These are phyloP conservation scores for Trypanosoma scelopori DNA, from an alignment of 208 protist species.

Conservation along the genomic window DNA sequence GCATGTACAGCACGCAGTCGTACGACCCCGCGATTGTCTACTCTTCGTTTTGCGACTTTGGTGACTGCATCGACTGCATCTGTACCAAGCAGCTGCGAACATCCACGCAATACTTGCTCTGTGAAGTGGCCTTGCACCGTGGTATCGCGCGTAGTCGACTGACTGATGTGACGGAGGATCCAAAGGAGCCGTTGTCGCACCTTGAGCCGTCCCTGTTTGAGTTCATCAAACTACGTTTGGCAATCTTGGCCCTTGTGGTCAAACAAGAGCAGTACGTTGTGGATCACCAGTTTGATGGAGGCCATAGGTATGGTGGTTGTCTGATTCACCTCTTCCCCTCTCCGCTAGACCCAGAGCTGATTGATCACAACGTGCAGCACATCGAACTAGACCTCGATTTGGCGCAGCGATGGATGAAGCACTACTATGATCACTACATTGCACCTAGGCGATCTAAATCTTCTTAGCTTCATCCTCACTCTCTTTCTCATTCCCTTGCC, in stretches of 20 bases:
- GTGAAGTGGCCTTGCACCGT: slow-evolving; percentile 79
- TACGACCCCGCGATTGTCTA: slow-evolving; percentile 83
- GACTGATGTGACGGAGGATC: slow-evolving; percentile 48
- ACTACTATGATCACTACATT: slow-evolving; percentile 85
- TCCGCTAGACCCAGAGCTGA: slow-evolving; percentile 73
- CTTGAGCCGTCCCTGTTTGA: slow-evolving; percentile 84
- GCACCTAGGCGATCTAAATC: slow-evolving; percentile 41
- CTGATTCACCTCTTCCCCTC: slow-evolving; percentile 89
- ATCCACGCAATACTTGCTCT: slow-evolving; percentile 77
- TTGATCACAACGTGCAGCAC: slow-evolving; percentile 81
- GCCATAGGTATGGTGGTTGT: slow-evolving; percentile 83
- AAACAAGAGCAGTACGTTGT: slow-evolving; percentile 89
- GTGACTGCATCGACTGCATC: slow-evolving; percentile 83
- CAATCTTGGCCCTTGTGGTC: slow-evolving; percentile 62
- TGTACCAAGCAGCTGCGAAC: slow-evolving; percentile 83
- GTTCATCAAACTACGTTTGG: slow-evolving; percentile 81
- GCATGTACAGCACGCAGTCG: slow-evolving; percentile 78
- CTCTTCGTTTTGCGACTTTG: slow-evolving; percentile 72
- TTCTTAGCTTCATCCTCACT: slow-evolving; percentile 2
- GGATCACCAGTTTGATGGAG: slow-evolving; percentile 77
- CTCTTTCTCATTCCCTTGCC: slow-evolving; percentile 8
- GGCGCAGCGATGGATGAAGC: slow-evolving; percentile 76
- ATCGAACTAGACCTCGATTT: slow-evolving; percentile 82
- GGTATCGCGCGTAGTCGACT: slow-evolving; percentile 71
- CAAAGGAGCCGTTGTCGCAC: slow-evolving; percentile 61